Base-by-base conservation (phyloP, 208 protist genomes). In the Trypanosoma scelopori region DNA sequence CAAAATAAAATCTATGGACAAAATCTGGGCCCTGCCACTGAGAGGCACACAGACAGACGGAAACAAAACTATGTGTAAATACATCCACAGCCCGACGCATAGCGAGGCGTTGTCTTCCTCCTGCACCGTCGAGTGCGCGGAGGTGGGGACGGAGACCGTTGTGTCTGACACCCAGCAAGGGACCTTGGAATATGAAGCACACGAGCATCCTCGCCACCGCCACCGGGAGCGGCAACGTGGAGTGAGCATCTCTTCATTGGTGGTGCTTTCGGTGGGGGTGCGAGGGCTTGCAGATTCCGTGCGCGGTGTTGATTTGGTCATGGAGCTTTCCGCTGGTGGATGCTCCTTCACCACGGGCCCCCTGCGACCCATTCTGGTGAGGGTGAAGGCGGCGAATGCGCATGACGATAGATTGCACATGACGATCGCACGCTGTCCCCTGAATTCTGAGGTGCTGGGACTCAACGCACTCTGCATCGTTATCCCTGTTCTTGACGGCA, bases 401-500 rank as follows among this genome's bases (percentile, higher is more conserved):
- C 25, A 61, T n/a, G 20, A 5, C 23, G 15, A 49, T 1, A 9
- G 18, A 20, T 35, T 32, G 2, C 23, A n/a, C 11, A 32, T 25
- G 32, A 11, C 28, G 20, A 7, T 32, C 25, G 16, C 11, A 1
- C 18, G 30, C 11, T 1, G 12, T 18, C 18, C 37, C 42, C 13
- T 15, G 28, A 25, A 11, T 5, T 3, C 25, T 13, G 41, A 37
- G 41, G 25, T 42, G 23, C 35, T 65, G 23, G 55, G 55, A n/a
- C 55, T 64, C n/a, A 57, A 71, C 3, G 35, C 41, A 1, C 55
- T 71, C 28, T 32, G 49, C 37, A 51, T 63, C 35, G 49, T 71
- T 30, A 37, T 71, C 23, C 65, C 65, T 47, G 1, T 71, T 27
- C 23, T 48, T 30, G 25, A 62, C 9, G 32, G n/a, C 5, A 9